phyloP scores from a whole-genome alignment of 1,284 basidiomycete genomes.

The Trametes hirsuta region DNA sequence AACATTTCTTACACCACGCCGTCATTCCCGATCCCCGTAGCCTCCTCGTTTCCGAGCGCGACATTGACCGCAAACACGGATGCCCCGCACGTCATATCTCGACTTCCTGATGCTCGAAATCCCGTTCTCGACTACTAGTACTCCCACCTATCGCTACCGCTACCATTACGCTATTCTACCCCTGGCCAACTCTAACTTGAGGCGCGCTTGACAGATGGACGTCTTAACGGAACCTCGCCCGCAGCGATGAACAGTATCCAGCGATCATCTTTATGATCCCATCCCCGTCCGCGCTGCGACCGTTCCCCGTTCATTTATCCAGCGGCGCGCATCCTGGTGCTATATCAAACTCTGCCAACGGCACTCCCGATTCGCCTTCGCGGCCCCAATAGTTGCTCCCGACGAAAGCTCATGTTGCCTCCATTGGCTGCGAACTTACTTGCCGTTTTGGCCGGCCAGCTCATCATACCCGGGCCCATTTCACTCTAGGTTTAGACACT shows the following conservation, averaged over 20 bases:
- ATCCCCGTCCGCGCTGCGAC: constrained; percentile 1
- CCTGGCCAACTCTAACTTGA: not conserved
- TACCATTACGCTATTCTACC: not conserved
- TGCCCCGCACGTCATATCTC: no score
- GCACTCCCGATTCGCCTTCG: not conserved
- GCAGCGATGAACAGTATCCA: constrained; percentile 10
- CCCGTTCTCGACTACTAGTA: not conserved
- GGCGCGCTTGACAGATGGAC: constrained; percentile 7
- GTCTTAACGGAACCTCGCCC: not conserved
- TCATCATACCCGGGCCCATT: not conserved
- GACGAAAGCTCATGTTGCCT: not conserved
- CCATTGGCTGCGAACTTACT: not conserved
- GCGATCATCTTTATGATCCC: constrained; percentile 20
- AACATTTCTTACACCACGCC: no score
- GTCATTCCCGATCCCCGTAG: no score
- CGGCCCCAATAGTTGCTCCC: not conserved
- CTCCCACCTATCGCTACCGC: not conserved
- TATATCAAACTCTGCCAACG: not conserved
- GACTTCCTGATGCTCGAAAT: no score
- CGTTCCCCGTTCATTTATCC: not conserved
- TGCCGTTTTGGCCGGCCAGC: not conserved
- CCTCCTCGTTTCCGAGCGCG: no score
- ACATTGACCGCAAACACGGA: no score
- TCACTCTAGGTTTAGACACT: constrained; percentile 21
- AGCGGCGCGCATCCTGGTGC: not conserved